A percentile compares a stretch with the other conserved stretches of the same genome.
phyloP scores from a whole-genome alignment of 2,329 filamentous ascomycete genomes.

The Lecanicillium sp. region DNA sequence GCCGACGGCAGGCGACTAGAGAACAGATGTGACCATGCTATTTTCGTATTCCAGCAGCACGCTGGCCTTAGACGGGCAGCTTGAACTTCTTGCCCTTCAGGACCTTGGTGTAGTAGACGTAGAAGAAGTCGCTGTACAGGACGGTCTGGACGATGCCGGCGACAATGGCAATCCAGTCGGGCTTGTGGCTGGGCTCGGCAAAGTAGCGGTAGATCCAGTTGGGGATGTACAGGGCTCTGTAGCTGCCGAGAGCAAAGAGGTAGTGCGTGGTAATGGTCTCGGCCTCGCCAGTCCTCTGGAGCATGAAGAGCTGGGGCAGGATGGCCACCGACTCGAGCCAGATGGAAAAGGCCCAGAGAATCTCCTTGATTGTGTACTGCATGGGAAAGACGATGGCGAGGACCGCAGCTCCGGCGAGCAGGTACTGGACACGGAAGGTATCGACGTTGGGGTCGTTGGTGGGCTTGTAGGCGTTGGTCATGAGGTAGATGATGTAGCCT shows the following conservation, averaged over 20 bases:
- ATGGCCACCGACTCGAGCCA: constrained; percentile 98
- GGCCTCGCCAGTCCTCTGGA: constrained; percentile 93
- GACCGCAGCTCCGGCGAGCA: constrained; percentile 72
- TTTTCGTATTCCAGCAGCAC: too few species aligned
- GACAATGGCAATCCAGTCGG: constrained; percentile 79
- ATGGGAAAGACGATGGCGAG: constrained; percentile 80
- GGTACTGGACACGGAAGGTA: constrained; percentile 94
- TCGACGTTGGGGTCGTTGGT: constrained; percentile 96
- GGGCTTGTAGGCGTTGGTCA: constrained; percentile 95
- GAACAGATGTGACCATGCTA: too few species aligned
- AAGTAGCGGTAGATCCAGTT: constrained; percentile 96
- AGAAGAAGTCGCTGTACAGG: constrained; percentile 98
- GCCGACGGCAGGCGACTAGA: too few species aligned
- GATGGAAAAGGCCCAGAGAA: constrained; percentile 95
- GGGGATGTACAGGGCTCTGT: constrained; percentile 92
- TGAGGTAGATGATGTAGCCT: constrained; percentile 92
- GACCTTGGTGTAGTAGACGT: constrained; percentile 97
- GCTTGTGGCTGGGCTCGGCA: constrained; percentile 60
- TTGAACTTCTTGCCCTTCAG: constrained; percentile 85
- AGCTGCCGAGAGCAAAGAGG: constrained; percentile 84
- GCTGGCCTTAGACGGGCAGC: constrained; percentile 67
- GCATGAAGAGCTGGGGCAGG: constrained; percentile 94
- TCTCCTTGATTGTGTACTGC: constrained; percentile 74
- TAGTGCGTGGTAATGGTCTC: constrained; percentile 99
- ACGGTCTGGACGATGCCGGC: constrained; percentile 91